phyloP scores from a whole-genome alignment of 768 basidiomycete species.

The Clavaria fumosa region DNA sequence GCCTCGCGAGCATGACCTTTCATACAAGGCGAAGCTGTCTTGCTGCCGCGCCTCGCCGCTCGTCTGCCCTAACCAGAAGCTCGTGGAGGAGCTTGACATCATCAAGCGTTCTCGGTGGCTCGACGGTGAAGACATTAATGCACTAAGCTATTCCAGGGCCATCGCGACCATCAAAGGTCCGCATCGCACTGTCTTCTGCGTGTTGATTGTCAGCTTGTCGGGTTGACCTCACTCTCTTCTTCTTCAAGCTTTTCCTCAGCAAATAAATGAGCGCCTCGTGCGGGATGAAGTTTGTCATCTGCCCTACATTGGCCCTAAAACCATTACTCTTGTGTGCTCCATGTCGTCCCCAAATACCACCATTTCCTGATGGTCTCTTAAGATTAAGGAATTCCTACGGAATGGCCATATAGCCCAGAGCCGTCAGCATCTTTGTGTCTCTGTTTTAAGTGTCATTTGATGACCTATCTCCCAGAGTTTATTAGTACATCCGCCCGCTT shows the following conservation, averaged over 20 bases:
- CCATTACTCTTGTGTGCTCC: constrained; percentile 2
- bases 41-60: constrained; percentile 53
- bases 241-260: constrained; percentile 21
- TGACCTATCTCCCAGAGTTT: constrained; percentile 24
- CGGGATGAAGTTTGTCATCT: constrained; percentile 3
- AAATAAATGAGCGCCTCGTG: constrained; percentile 1
- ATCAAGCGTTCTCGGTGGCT: constrained; percentile 42
- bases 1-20: constrained; percentile 12
- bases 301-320: constrained; percentile 7
- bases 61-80: constrained; percentile 49
- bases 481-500: constrained; percentile 37
- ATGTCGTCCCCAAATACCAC: too few relatives aligned
- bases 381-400: constrained; percentile 9
- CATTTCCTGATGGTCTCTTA: not conserved
- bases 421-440: constrained; percentile 20
- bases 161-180: constrained; percentile 44
- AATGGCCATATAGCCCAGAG: constrained; percentile 22
- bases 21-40: constrained; percentile 32
- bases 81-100: constrained; percentile 42
- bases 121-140: constrained; percentile 53
- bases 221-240: not conserved
- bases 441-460: too few relatives aligned
- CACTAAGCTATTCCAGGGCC: constrained; percentile 56
- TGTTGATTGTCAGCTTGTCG: too few relatives aligned
- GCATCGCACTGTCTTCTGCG: not conserved